phyloP scores from a whole-genome alignment of 805 yeast genomes.

The Tetrapisispora fleetii region DNA sequence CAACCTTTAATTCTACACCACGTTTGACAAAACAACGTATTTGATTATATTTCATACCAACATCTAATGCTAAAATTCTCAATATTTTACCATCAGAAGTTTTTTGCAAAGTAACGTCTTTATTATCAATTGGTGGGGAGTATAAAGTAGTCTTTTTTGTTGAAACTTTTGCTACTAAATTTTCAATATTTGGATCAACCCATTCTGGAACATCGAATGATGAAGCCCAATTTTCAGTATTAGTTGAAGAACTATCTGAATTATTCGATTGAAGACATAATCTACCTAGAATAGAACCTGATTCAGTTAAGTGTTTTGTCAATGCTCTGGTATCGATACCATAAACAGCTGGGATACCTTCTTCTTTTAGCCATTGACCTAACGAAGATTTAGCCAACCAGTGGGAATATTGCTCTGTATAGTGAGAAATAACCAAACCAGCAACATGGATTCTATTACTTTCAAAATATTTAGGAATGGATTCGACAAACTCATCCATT shows the following conservation, averaged over 20 bases:
- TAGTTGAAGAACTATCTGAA: constrained; percentile 24
- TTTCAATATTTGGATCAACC: constrained; percentile 85
- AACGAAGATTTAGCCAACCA: constrained; percentile 85
- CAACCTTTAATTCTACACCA: constrained; percentile 92
- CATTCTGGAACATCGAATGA: constrained; percentile 73
- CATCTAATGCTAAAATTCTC: constrained; percentile 85
- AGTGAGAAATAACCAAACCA: constrained; percentile 92
- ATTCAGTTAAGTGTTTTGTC: constrained; percentile 85
- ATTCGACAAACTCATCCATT: constrained; percentile 63
- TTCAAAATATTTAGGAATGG: constrained; percentile 87
- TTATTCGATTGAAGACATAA: constrained; percentile 48
- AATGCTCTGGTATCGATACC: constrained; percentile 96
- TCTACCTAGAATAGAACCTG: constrained; percentile 91
- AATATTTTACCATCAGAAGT: constrained; percentile 68
- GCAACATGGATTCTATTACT: constrained; percentile 88
- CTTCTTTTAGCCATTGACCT: constrained; percentile 86
- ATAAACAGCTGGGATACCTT: constrained; percentile 90
- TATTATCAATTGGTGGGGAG: constrained; percentile 48
- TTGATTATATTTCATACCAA: constrained; percentile 97
- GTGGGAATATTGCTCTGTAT: constrained; percentile 93
- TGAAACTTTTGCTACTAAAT: constrained; percentile 88
- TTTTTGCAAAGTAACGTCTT: constrained; percentile 34
- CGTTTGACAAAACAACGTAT: constrained; percentile 92
- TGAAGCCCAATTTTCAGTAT: constrained; percentile 44
- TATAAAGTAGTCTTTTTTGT: constrained; percentile 65